Evolutionary conservation across 805 yeast genomes (phyloP), one percentile per base, ranked within the genome.

Genomic region (Myxozyma mucilagina): DNA sequence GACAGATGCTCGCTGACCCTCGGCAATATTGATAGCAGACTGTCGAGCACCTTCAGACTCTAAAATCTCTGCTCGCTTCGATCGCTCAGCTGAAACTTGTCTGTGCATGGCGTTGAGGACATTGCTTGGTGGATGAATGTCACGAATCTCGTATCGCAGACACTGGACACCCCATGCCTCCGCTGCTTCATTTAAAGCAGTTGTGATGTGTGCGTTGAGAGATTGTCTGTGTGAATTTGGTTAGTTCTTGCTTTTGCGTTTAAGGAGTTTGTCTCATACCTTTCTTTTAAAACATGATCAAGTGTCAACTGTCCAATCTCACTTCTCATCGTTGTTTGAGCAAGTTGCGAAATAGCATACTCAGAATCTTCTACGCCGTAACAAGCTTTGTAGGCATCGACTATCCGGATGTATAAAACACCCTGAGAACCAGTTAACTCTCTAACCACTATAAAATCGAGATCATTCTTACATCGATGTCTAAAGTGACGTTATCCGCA

Each of bases 51-150:
- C 96, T 75, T 89, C 96, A 48, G 90, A 84, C 70, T 89, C 96
- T 71, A 89, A 80, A 66, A 89, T 89, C 73, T 89, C 93, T 1
- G 96, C 96, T 63, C 96, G 79, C 73, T 90, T 90, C 54, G 91
- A 85, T 68, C 96, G 79, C 74, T 90, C 96, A 48, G 96, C 94
- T 61, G 87, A 82, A 29, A 90, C 96, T 74, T 88, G 96, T 72
- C 93, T 83, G 74, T 89, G 96, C 96, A 89, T 90, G 32, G 96
- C 94, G 69, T 87, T 92, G 68, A 89, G 82, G 10, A 89, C 96
- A 67, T 88, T 87, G 41, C 81, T 80, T 2, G 96, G 96, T 1
- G 96, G 96, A 72, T 89, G 91, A 61, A 89, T 89, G 71, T 89
- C 96, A 70, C 91, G 82, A 75, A 89, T 89, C 73, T 89, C 96